A percentile compares a stretch with the other conserved stretches of the same genome.
These are phyloP conservation scores for Puya raimondii DNA, from an alignment of 176 grass and related monocot genomes.

Conservation along the genomic window DNA sequence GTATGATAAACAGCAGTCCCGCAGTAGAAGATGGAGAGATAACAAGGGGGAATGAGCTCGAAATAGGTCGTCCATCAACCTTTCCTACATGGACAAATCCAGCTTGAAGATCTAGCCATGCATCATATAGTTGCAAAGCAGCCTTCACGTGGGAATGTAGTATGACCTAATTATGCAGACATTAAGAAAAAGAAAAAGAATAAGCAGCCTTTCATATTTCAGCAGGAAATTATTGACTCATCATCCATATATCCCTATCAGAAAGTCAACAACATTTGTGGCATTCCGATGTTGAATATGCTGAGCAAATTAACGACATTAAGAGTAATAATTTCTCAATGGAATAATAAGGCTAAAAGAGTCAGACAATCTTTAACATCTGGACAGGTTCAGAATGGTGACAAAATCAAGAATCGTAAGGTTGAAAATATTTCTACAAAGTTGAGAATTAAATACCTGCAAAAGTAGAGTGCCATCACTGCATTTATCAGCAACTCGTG, in stretches of 20 bases:
- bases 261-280: too few relatives aligned
- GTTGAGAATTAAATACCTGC: conserved; percentile 47
- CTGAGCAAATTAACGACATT: too few relatives aligned
- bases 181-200: conserved; percentile 13
- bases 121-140: conserved; percentile 66
- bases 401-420: not conserved
- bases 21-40: conserved; percentile 82
- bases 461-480: conserved; percentile 84
- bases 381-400: not conserved
- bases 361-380: not conserved
- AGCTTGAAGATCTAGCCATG: conserved; percentile 73
- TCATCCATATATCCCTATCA: too few relatives aligned
- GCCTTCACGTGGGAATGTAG: conserved; percentile 91
- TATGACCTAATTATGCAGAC: conserved; percentile 48
- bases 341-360: too few relatives aligned
- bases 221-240: too few relatives aligned
- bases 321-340: too few relatives aligned
- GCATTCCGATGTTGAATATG: too few relatives aligned
- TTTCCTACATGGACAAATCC: conserved; percentile 84
- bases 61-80: conserved; percentile 60
- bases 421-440: not conserved
- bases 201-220: too few relatives aligned
- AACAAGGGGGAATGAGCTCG: conserved; percentile 70
- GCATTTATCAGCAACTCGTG: conserved; percentile 64
- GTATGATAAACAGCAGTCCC: conserved; percentile 78